A percentile compares a stretch with the other conserved stretches of the same genome.
These are phyloP conservation scores for Mentha longifolia DNA, from an alignment of 257 asterid genomes.

Conservation along the genomic window DNA sequence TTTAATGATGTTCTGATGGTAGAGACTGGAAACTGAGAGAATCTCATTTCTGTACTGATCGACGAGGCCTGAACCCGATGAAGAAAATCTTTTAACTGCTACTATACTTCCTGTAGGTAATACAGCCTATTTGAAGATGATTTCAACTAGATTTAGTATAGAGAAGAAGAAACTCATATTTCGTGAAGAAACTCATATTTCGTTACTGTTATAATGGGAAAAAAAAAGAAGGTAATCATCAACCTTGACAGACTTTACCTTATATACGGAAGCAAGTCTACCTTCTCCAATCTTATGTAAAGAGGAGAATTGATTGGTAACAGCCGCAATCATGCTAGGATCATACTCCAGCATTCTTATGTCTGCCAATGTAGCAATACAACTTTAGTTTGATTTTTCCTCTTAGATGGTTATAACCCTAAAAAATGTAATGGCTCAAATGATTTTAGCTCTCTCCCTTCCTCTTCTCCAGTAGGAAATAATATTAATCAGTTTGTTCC, in stretches of 20 bases:
- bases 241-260: constrained; percentile 9
- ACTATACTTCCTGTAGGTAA: constrained; percentile 15
- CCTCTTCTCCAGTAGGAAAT: constrained; percentile 4
- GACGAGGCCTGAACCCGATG: not conserved
- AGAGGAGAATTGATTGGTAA: constrained; percentile 4
- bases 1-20: constrained; percentile 28
- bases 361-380: not conserved
- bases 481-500: not conserved
- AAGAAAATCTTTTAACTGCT: constrained; percentile 11
- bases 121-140: constrained; percentile 20
- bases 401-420: constrained; percentile 25
- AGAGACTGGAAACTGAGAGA: not conserved
- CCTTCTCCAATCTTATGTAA: constrained; percentile 5
- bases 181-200: not conserved
- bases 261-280: not conserved
- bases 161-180: not conserved
- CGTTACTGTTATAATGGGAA: not conserved
- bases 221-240: not conserved
- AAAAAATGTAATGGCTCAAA: not conserved
- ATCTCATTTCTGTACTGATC: not conserved
- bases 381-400: not conserved
- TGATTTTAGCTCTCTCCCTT: not conserved
- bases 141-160: not conserved
- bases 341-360: constrained; percentile 3
- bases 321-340: not conserved